Conservation (phyloP, 306 rosid genomes). For the Prunus mira region DNA sequence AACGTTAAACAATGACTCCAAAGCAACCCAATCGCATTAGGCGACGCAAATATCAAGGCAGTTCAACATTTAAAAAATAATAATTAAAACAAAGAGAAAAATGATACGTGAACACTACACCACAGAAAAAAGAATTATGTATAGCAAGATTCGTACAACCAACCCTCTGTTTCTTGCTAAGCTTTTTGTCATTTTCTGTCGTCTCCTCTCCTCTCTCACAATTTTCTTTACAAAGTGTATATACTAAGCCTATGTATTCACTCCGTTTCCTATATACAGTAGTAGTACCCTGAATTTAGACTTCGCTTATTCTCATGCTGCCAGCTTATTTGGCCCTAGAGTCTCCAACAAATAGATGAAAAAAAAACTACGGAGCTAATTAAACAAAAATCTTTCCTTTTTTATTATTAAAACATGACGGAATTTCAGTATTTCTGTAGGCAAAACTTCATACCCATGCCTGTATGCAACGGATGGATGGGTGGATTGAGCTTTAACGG, state of each 20-base stretch:
- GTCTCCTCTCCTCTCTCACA: slow-evolving; percentile 31
- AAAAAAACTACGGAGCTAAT: slow-evolving; percentile 33
- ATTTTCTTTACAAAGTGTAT: slow-evolving; percentile 55
- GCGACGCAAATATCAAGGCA: no score
- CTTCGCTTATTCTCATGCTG: slow-evolving; percentile 44
- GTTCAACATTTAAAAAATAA: no score
- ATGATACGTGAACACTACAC: no score
- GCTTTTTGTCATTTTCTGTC: slow-evolving; percentile 14
- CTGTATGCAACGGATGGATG: slow-evolving; percentile 33
- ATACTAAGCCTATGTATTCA: slow-evolving; percentile 52
- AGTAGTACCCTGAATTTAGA: slow-evolving; percentile 43
- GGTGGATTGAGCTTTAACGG: slow-evolving; percentile 15
- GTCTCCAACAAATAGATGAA: slow-evolving; percentile 48
- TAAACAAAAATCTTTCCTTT: slow-evolving; percentile 27
- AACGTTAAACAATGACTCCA: no score
- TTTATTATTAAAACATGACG: slow-evolving; percentile 14
- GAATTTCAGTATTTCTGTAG: slow-evolving; percentile 27
- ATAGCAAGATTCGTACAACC: slow-evolving; percentile 25
- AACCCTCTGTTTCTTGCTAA: slow-evolving; percentile 27
- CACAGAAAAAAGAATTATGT: slow-evolving; percentile 13
- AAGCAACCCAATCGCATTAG: no score
- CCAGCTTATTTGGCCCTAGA: slow-evolving; percentile 47
- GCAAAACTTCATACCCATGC: slow-evolving; percentile 74
- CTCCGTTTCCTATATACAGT: slow-evolving; percentile 74
- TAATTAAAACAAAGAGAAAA: background rate